These are phyloP conservation scores for Spencermartinsiella europaea DNA, from an alignment of 805 yeast species.

Conservation along the genomic window DNA sequence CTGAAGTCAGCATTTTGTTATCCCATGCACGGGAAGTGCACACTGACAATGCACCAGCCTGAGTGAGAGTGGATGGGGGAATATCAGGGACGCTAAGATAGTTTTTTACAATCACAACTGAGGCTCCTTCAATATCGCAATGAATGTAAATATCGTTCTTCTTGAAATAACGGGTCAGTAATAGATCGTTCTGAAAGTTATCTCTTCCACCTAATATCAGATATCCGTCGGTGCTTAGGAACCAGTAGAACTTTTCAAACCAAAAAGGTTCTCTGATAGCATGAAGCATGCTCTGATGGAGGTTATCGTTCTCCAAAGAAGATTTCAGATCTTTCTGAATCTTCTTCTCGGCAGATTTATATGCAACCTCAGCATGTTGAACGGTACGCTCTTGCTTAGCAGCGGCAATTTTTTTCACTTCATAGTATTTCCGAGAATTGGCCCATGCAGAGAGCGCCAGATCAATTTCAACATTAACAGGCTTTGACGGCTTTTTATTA, in stretches of 20 bases:
- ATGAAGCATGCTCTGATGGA: conserved; percentile 41
- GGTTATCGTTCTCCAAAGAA: conserved; percentile 50
- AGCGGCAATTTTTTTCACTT: conserved; percentile 66
- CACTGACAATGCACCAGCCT: conserved; percentile 83
- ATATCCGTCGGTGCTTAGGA: conserved; percentile 84
- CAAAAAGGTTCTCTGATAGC: conserved; percentile 70
- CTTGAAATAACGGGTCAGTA: conserved; percentile 71
- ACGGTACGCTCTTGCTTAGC: conserved; percentile 78
- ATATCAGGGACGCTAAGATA: conserved; percentile 54
- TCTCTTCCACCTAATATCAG: conserved; percentile 86
- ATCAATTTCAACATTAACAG: conserved; percentile 58
- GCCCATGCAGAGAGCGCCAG: conserved; percentile 75
- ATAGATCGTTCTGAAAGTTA: conserved; percentile 68
- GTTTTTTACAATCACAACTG: conserved; percentile 76
- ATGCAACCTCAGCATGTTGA: conserved; percentile 67
- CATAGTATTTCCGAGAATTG: conserved; percentile 78
- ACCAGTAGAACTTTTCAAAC: conserved; percentile 96
- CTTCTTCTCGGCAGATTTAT: conserved; percentile 75
- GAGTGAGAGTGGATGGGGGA: conserved; percentile 82
- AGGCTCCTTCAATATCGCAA: conserved; percentile 67
- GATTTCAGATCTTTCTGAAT: conserved; percentile 67
- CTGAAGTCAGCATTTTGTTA: conserved; percentile 69
- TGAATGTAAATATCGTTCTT: conserved; percentile 67
- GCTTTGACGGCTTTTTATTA: conserved; percentile 8
- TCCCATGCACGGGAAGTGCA: conserved; percentile 88